Evolutionary conservation across 257 asterid species (phyloP), one percentile per base, ranked within the genome.

Genomic region (Nicotiana undulata): DNA sequence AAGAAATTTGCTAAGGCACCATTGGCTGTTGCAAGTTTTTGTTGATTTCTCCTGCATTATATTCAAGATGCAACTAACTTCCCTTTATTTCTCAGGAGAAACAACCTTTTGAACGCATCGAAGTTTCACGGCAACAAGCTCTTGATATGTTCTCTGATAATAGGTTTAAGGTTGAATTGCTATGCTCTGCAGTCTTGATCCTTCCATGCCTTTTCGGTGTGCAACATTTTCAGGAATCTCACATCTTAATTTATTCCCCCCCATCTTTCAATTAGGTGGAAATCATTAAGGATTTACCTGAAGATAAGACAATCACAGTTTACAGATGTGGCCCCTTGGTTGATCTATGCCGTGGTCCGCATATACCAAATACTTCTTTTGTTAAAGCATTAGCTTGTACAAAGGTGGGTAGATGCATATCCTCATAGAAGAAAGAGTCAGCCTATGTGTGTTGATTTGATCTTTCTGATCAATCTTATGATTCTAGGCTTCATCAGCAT

Each of bases 331-430:
- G 99, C 72, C 98, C 98, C 46, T 88, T 96, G 88, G 97, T 96
- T 80, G 98, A 96, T 89, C 91, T 94, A 67, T 96, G 99, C 75
- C 97, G 98, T 83, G 99, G 99, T 63, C 99, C 99, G 6, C 99
- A 96, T 84, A 94, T 96, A 81, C 99, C 99, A 60, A 96, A 89
- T 83, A 92, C 98, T 55, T 91, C 98, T 79, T 92, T 94, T 83
- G 98, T 92, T 85, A 96, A 96, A 88, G 98, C 99, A 64, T 89
- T 96, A 85, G 82, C 91, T 79, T 96, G 99, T 86, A 84, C 92
- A 88, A 93, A 96, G 98, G 99, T 96, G 77, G 85, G 87, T 77
- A 52, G 75, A 59, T 37, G 63, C n/a, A n/a, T 13, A 26, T 66
- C 34, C 55, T 70, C 32, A 18, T 17, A 53, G 29, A 58, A 59